Percentiles rank a stretch among this genome's conserved stretches.
These are phyloP conservation scores for Annulohypoxylon stygium DNA, from an alignment of 495 filamentous ascomycete species.

Conservation along the genomic window DNA sequence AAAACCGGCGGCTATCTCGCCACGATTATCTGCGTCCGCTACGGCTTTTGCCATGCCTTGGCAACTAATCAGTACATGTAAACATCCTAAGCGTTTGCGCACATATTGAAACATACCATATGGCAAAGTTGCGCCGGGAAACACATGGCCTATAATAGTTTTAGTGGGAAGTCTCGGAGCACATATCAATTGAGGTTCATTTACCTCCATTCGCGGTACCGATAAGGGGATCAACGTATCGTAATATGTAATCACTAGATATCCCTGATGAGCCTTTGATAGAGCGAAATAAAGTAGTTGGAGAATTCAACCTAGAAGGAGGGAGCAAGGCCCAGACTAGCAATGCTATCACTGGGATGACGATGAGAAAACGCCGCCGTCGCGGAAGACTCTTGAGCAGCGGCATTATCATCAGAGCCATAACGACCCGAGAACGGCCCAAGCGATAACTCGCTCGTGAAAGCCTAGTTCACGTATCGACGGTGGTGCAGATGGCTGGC, in stretches of 20 bases:
- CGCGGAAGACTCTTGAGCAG: conserved; percentile 55
- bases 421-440: conserved; percentile 26
- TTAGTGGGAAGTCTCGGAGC: conserved; percentile 15
- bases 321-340: conserved; percentile 50
- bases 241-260: conserved; percentile 52
- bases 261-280: conserved; percentile 34
- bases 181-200: background rate
- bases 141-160: conserved; percentile 68
- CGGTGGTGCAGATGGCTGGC: conserved; percentile 16
- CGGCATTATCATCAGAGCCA: conserved; percentile 36
- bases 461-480: conserved; percentile 28
- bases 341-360: conserved; percentile 46
- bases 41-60: conserved; percentile 76
- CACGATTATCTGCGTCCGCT: conserved; percentile 66
- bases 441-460: conserved; percentile 17
- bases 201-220: conserved; percentile 72
- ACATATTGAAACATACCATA: conserved; percentile 63
- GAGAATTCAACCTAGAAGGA: conserved; percentile 51
- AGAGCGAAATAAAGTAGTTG: conserved; percentile 34
- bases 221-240: conserved; percentile 68
- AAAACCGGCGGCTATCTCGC: conserved; percentile 76
- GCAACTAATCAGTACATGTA: conserved; percentile 15
- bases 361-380: conserved; percentile 51
- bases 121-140: conserved; percentile 76
- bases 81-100: background rate